phyloP scores from a whole-genome alignment of 2,329 filamentous ascomycete genomes.

The Colletotrichum sp. region DNA sequence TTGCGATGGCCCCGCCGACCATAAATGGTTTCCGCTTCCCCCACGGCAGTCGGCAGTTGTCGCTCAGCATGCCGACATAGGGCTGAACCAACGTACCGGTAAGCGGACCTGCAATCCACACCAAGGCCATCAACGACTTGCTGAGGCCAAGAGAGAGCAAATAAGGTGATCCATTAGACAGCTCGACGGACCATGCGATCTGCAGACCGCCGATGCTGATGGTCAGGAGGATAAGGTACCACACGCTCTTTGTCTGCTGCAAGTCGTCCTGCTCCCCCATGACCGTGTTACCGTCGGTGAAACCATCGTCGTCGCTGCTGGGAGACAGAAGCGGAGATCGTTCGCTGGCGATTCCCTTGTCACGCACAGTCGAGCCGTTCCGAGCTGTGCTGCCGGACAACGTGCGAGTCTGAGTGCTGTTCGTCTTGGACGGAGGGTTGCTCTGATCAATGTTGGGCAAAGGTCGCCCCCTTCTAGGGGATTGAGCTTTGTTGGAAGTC shows the following conservation, averaged over 20 bases:
- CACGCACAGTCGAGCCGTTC: background rate
- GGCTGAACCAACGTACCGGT: constrained; percentile 82
- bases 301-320: constrained; percentile 11
- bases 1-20: constrained; percentile 71
- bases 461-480: constrained; percentile 15
- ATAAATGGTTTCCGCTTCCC: constrained; percentile 86
- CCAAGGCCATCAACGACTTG: constrained; percentile 82
- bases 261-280: constrained; percentile 18
- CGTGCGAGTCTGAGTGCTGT: background rate
- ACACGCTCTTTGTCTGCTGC: constrained; percentile 78
- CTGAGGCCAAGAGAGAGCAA: constrained; percentile 80
- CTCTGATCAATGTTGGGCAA: constrained; percentile 14
- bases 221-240: constrained; percentile 87
- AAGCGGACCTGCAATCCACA: constrained; percentile 84
- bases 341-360: constrained; percentile 1
- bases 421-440: background rate
- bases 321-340: constrained; percentile 17
- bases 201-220: constrained; percentile 88
- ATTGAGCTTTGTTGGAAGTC: constrained; percentile 10
- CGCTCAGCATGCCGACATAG: constrained; percentile 81
- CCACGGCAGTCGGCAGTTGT: constrained; percentile 76
- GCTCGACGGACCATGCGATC: constrained; percentile 94
- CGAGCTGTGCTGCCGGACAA: constrained; percentile 1
- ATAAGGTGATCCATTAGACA: constrained; percentile 90
- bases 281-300: background rate